Base-by-base conservation (phyloP, 2,329 filamentous ascomycete genomes). In the Coniochaeta pulveracea region DNA sequence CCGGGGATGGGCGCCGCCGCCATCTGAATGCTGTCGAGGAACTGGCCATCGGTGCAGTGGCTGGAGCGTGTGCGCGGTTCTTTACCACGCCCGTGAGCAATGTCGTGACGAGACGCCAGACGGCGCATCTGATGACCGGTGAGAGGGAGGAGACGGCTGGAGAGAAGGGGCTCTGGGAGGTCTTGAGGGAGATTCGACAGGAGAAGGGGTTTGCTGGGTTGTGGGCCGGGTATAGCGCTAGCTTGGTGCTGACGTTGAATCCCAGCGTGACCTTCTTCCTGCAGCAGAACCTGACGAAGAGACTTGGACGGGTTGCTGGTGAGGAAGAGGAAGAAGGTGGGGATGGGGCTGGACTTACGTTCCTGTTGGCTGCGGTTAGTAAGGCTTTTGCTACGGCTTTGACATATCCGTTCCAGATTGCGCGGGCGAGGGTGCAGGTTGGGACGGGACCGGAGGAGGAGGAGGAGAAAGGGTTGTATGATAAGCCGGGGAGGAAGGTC, bases 201-300 rank as follows among this genome's bases (percentile, higher is more conserved):
- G 80, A 89, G 50, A 81, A 80, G 44, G 85, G 86, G 0, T 38
- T 43, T 1, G 50, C 63, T 27, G 85, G 85, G 3, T 80, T 94
- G 46, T 94, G 86, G 88, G 80, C 85, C 1, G 86, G 86, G 1
- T 93, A 93, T 53, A 84, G 81, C 14, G 85, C 85, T 2, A 79
- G 72, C 15, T 55, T 93, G 37, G 66, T 94, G 24, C 59, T 93
- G 33, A 88, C 86, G 1, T 63, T 93, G 18, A 94, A 94, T 47
- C 86, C 88, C 2, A 80, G 80, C 42, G 69, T 94, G 41, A 93
- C 88, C 0, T 88, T 94, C 51, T 77, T 89, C 44, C 61, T 93
- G 19, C 84, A 93, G 48, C 78, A 85, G 44, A 58, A 78, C 6
- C 60, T 91, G 14, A 77, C 80, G 43, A 66, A 72, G 34, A 50